A percentile compares a stretch with the other conserved stretches of the same genome.
These are phyloP conservation scores for Moringa oleifera DNA, from an alignment of 345 rosid species.

Conservation along the genomic window DNA sequence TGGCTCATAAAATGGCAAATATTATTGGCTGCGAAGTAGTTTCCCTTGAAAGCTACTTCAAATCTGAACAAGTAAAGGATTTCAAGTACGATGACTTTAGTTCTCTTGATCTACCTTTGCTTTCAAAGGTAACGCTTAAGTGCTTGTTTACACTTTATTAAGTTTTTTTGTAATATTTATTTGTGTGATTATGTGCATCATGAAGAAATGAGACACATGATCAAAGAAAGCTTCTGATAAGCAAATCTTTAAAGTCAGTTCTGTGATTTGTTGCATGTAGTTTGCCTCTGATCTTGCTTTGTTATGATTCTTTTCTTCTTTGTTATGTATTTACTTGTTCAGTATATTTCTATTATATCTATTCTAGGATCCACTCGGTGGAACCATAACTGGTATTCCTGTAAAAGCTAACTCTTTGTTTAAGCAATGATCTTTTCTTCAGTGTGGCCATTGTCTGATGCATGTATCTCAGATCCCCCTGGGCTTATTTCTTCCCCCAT, in stretches of 20 bases:
- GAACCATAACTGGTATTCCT: too few species aligned
- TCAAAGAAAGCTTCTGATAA: neutral
- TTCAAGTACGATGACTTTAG: conserved; percentile 89
- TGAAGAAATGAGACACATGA: neutral
- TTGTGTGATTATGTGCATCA: neutral
- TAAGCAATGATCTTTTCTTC: too few species aligned
- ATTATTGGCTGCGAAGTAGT: conserved; percentile 99
- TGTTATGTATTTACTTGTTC: too few species aligned
- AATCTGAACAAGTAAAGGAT: conserved; percentile 79
- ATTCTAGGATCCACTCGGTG: too few species aligned
- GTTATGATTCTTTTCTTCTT: neutral
- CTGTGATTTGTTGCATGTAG: too few species aligned
- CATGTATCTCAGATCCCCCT: too few species aligned
- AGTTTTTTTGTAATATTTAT: neutral
- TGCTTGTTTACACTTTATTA: neutral
- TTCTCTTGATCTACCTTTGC: conserved; percentile 81
- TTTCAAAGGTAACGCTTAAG: conserved; percentile 61
- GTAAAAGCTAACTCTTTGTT: too few species aligned
- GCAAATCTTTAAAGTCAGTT: neutral
- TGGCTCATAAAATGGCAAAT: conserved; percentile 99
- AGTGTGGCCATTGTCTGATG: too few species aligned
- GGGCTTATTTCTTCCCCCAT: too few species aligned
- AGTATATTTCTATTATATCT: too few species aligned
- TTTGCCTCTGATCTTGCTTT: neutral
- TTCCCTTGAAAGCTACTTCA: conserved; percentile 94